Percentiles rank a stretch among this genome's conserved stretches.
phyloP scores from a whole-genome alignment of 208 protist species.

The Naegleria lovaniensis region DNA sequence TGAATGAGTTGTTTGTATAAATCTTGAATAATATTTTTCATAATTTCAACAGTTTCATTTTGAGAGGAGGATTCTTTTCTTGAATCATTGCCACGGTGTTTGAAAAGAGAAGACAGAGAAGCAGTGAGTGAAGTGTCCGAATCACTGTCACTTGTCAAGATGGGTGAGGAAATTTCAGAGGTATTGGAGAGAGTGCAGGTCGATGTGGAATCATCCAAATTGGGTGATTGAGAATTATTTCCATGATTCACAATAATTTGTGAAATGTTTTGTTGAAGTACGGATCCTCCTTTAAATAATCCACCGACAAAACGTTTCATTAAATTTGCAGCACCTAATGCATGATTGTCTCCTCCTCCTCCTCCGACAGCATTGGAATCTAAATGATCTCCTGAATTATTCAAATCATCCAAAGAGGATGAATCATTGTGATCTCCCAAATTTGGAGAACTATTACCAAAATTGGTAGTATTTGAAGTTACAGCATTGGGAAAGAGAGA shows the following conservation, averaged over 20 bases:
- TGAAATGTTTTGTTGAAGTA: neutral
- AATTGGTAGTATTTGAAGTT: neutral
- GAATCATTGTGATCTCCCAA: neutral
- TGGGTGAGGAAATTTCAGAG: neutral
- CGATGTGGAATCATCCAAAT: neutral
- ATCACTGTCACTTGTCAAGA: neutral
- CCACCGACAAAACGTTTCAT: neutral
- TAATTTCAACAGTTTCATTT: neutral
- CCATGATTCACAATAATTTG: neutral
- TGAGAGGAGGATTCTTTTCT: neutral
- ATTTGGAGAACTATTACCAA: neutral
- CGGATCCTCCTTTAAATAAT: neutral
- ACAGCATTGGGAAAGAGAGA: neutral
- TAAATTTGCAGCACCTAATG: neutral
- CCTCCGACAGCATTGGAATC: neutral
- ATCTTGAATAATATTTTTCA: conserved; percentile 1
- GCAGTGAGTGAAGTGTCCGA: neutral
- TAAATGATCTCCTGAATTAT: neutral
- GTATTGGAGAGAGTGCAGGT: neutral
- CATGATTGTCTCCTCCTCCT: neutral
- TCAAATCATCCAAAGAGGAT: neutral
- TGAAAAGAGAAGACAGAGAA: neutral
- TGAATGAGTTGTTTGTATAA: conserved; percentile 2
- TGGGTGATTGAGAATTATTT: neutral
- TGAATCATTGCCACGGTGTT: neutral